A percentile compares a stretch with the other conserved stretches of the same genome.
Conservation (phyloP, 164 flowering plant species). For the Berberis vulgaris region DNA sequence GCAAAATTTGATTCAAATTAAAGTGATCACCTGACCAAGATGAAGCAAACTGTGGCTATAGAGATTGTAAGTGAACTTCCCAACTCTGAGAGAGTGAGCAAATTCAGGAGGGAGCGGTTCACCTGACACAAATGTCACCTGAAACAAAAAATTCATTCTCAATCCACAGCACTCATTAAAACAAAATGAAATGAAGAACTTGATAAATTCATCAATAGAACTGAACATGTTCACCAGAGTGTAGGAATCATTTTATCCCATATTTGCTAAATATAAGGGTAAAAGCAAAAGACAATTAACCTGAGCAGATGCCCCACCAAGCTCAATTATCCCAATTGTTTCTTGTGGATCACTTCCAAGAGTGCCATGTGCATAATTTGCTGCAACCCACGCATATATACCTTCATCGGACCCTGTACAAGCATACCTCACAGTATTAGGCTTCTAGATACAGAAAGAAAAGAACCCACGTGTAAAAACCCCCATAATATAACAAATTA, state of each 20-base stretch:
- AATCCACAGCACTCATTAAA: background rate
- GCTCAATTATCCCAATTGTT: constrained; percentile 93
- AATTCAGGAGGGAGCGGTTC: constrained; percentile 66
- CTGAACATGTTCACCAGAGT: too few species aligned
- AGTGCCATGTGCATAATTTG: constrained; percentile 85
- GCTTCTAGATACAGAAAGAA: constrained; percentile 1
- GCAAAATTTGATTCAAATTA: background rate
- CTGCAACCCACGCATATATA: constrained; percentile 93
- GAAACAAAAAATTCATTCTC: constrained; percentile 13
- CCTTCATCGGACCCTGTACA: constrained; percentile 89
- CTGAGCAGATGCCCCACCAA: constrained; percentile 99
- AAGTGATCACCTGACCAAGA: constrained; percentile 73
- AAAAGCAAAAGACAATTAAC: constrained; percentile 32
- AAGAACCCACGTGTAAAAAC: background rate
- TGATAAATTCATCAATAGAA: too few species aligned
- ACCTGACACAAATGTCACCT: constrained; percentile 90
- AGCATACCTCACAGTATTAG: constrained; percentile 8
- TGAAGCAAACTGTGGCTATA: constrained; percentile 95
- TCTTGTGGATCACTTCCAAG: constrained; percentile 80
- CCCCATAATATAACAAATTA: background rate
- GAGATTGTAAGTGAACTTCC: constrained; percentile 63
- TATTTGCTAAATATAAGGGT: background rate
- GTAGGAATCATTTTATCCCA: background rate
- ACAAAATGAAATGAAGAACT: too few species aligned
- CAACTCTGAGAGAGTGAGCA: constrained; percentile 47